These are phyloP conservation scores for Digitaria exilis DNA, from an alignment of 202 grass and related monocot species.

Conservation along the genomic window DNA sequence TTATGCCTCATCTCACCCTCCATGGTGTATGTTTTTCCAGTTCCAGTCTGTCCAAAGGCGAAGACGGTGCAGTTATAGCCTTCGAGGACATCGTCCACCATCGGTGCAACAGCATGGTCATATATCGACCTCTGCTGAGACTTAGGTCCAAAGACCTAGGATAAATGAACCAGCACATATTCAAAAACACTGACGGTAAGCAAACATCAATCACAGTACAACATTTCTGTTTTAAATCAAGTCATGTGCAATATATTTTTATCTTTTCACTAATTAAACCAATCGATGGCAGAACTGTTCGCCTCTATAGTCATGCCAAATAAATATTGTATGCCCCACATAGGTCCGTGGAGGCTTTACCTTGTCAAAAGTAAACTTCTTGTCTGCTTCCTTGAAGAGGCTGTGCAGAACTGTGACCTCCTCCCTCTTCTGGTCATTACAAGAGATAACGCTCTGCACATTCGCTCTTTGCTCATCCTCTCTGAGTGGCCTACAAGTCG, in stretches of 20 bases:
- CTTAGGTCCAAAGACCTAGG: conserved; percentile 85
- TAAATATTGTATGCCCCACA: conserved; percentile 1
- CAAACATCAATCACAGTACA: neutral
- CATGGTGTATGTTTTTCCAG: conserved; percentile 95
- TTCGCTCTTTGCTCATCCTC: conserved; percentile 68
- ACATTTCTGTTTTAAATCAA: neutral
- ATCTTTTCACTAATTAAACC: neutral
- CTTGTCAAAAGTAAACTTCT: conserved; percentile 87
- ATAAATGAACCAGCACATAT: conserved; percentile 23
- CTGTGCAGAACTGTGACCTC: conserved; percentile 62
- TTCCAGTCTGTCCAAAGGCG: conserved; percentile 93
- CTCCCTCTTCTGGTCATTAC: conserved; percentile 67
- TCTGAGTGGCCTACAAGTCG: conserved; percentile 57
- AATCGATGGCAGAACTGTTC: neutral
- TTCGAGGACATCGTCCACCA: conserved; percentile 75
- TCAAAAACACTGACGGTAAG: conserved; percentile 7
- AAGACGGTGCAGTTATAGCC: conserved; percentile 95
- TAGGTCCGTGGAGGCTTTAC: conserved; percentile 32
- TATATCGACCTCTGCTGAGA: conserved; percentile 69
- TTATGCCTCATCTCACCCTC: conserved; percentile 76
- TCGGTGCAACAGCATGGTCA: conserved; percentile 67
- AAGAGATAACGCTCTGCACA: conserved; percentile 61
- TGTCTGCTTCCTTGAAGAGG: conserved; percentile 71
- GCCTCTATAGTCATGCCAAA: neutral
- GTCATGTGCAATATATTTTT: neutral